phyloP scores from a whole-genome alignment of 257 asterid species.

The Leptodermis oblonga region DNA sequence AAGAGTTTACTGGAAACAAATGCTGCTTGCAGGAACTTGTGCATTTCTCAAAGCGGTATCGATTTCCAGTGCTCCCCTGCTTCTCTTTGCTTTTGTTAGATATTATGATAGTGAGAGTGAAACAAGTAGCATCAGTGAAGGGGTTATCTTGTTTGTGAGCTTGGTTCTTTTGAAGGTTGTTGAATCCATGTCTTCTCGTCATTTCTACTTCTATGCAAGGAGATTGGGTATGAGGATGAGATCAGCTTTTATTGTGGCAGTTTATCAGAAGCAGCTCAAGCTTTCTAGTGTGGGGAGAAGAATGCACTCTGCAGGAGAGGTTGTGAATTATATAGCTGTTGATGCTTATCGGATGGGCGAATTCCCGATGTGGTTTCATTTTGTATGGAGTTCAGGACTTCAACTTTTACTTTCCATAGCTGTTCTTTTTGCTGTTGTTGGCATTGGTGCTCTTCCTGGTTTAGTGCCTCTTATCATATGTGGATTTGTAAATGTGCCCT shows the following conservation, averaged over 20 bases:
- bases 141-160: slow-evolving; percentile 38
- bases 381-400: slow-evolving; percentile 44
- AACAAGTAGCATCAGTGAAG: slow-evolving; percentile 25
- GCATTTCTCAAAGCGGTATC: slow-evolving; percentile 40
- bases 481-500: slow-evolving; percentile 61
- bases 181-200: slow-evolving; percentile 53
- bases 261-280: slow-evolving; percentile 59
- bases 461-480: slow-evolving; percentile 50
- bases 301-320: slow-evolving; percentile 63
- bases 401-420: slow-evolving; percentile 39
- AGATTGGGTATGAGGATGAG: slow-evolving; percentile 71
- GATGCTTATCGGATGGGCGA: slow-evolving; percentile 86
- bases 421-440: slow-evolving; percentile 50
- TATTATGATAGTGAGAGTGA: slow-evolving; percentile 42
- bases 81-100: slow-evolving; percentile 58
- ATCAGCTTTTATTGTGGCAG: slow-evolving; percentile 66
- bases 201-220: slow-evolving; percentile 54
- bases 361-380: slow-evolving; percentile 55
- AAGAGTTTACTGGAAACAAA: slow-evolving; percentile 46
- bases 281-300: slow-evolving; percentile 50
- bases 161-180: slow-evolving; percentile 46
- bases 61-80: slow-evolving; percentile 39
- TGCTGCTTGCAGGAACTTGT: slow-evolving; percentile 37
- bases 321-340: slow-evolving; percentile 67
- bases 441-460: slow-evolving; percentile 68